A percentile compares a stretch with the other conserved stretches of the same genome.
Evolutionary conservation across 129 eudicot genomes (phyloP).

Genomic region (Oenanthe sinensis): DNA sequence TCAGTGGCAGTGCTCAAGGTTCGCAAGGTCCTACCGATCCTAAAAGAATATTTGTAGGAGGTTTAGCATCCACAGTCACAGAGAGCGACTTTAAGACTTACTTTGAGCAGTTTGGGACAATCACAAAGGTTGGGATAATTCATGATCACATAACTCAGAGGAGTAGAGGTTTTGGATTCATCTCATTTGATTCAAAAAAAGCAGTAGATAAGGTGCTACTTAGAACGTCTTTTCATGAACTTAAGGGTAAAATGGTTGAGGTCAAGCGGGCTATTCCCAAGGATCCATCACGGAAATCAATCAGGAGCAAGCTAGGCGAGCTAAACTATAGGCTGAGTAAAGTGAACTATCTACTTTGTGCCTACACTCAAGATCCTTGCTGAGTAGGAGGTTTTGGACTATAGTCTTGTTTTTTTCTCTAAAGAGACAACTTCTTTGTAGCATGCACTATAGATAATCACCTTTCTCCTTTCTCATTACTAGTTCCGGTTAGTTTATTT

Average conservation of each 20-base stretch:
- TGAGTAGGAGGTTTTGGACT: neutral
- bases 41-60: conserved; percentile 4
- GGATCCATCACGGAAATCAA: neutral
- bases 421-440: no score
- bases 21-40: neutral
- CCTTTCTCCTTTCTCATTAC: no score
- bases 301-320: neutral
- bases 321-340: neutral
- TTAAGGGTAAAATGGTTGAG: conserved; percentile 4
- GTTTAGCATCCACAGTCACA: neutral
- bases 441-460: no score
- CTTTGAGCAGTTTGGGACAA: conserved; percentile 3
- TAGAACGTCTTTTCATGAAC: neutral
- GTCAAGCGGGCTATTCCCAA: conserved; percentile 9
- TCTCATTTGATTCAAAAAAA: neutral
- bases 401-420: no score
- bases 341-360: neutral
- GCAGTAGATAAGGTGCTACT: conserved; percentile 1
- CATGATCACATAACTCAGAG: neutral
- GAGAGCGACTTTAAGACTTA: neutral
- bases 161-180: conserved; percentile 8
- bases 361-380: conserved; percentile 4
- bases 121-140: neutral
- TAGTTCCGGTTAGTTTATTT: no score
- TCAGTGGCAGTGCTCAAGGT: neutral